Conservation (phyloP, 2,329 filamentous ascomycete species). For the Xylaria multiplex region DNA sequence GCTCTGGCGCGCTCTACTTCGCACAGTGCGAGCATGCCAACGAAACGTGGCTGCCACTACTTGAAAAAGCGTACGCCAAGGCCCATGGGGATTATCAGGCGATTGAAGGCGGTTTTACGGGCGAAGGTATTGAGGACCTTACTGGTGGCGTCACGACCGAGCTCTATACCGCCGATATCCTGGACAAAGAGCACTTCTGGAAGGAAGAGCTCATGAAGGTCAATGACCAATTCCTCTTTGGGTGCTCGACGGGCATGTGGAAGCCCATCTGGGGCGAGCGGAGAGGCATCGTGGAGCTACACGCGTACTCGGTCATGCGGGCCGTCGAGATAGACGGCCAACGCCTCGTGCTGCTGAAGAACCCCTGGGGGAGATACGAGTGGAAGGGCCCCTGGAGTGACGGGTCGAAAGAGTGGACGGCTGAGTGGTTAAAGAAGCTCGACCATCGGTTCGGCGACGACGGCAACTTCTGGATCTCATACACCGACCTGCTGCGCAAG, state of each 20-base stretch:
- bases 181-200: conserved; percentile 84
- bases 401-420: conserved; percentile 85
- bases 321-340: conserved; percentile 68
- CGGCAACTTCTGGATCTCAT: conserved; percentile 71
- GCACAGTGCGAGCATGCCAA: conserved; percentile 74
- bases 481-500: conserved; percentile 67
- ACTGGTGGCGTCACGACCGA: conserved; percentile 74
- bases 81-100: conserved; percentile 78
- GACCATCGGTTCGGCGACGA: conserved; percentile 81
- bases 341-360: conserved; percentile 72
- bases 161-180: conserved; percentile 72
- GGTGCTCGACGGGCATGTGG: conserved; percentile 63
- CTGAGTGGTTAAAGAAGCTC: conserved; percentile 78
- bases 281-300: conserved; percentile 67
- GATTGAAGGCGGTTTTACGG: conserved; percentile 73
- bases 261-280: conserved; percentile 59
- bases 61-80: conserved; percentile 80
- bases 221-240: conserved; percentile 80
- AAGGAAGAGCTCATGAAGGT: conserved; percentile 78
- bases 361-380: conserved; percentile 83
- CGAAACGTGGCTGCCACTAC: conserved; percentile 77
- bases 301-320: conserved; percentile 70
- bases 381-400: conserved; percentile 87
- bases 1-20: conserved; percentile 75
- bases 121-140: conserved; percentile 69